These are phyloP conservation scores for Aspergillus sp. DNA, from an alignment of 2,329 filamentous ascomycete genomes.

Conservation along the genomic window DNA sequence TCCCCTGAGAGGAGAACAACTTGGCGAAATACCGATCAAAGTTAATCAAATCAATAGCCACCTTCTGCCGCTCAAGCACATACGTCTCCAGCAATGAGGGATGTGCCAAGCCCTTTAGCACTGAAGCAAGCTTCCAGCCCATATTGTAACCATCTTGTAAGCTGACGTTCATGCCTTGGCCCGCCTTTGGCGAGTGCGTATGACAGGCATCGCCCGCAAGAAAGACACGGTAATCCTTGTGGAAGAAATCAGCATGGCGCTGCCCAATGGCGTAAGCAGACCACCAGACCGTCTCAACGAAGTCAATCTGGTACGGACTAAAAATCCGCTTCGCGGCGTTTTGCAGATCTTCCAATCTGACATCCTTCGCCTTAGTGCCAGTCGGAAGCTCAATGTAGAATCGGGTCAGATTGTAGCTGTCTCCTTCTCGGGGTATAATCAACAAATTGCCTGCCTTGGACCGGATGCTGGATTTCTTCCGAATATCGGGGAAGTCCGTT, in stretches of 20 bases:
- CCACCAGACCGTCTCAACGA: slow-evolving; percentile 65
- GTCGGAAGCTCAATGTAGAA: slow-evolving; percentile 63
- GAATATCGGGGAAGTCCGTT: slow-evolving; percentile 54
- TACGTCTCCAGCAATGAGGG: slow-evolving; percentile 55
- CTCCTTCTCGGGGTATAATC: slow-evolving; percentile 58
- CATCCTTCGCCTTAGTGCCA: slow-evolving; percentile 52
- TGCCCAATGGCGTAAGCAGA: slow-evolving; percentile 71
- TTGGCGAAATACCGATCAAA: slow-evolving; percentile 60
- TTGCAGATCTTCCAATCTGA: slow-evolving; percentile 58
- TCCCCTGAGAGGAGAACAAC: slow-evolving; percentile 52
- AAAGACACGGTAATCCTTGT: slow-evolving; percentile 66
- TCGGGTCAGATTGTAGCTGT: slow-evolving; percentile 57
- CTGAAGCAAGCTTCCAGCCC: slow-evolving; percentile 60
- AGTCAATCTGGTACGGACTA: slow-evolving; percentile 55
- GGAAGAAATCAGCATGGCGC: slow-evolving; percentile 69
- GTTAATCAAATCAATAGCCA: slow-evolving; percentile 60
- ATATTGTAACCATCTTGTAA: slow-evolving; percentile 64
- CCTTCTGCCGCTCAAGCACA: slow-evolving; percentile 54
- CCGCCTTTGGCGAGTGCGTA: slow-evolving; percentile 71
- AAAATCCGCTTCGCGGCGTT: slow-evolving; percentile 56
- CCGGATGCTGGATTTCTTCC: slow-evolving; percentile 53
- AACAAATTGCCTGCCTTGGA: slow-evolving; percentile 49
- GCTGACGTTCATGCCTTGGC: slow-evolving; percentile 59
- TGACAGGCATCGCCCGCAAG: slow-evolving; percentile 68
- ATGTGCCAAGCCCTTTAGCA: slow-evolving; percentile 49